Conservation (phyloP, 345 rosid genomes). For the Psidium friedrichsthalianum region DNA sequence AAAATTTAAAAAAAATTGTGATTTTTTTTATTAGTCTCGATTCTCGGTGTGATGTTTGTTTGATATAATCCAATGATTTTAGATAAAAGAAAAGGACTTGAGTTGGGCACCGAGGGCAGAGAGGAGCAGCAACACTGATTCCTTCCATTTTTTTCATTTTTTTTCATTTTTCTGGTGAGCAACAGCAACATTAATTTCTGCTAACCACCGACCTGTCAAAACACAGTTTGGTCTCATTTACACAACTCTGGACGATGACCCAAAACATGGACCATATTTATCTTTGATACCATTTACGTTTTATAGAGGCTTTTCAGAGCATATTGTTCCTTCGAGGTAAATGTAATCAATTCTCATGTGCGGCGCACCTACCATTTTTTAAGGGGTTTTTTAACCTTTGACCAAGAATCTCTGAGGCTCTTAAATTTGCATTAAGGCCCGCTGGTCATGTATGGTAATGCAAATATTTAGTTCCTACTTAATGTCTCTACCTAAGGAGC, state of each 20-base stretch:
- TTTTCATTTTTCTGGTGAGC: neutral
- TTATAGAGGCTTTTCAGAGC: neutral
- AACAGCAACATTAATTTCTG: neutral
- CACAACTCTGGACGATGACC: neutral
- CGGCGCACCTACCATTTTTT: neutral
- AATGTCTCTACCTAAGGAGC: too few species aligned
- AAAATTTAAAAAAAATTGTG: neutral
- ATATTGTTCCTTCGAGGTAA: neutral
- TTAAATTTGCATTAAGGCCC: too few species aligned
- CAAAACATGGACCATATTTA: neutral
- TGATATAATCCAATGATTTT: neutral
- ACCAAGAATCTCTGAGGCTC: too few species aligned
- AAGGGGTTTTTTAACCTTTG: neutral
- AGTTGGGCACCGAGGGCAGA: neutral
- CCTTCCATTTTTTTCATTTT: neutral
- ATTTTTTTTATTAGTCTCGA: neutral
- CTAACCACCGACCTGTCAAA: neutral
- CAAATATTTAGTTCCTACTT: too few species aligned
- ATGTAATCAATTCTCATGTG: neutral
- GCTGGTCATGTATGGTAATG: too few species aligned
- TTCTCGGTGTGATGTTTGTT: neutral
- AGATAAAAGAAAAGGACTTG: neutral
- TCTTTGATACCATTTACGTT: neutral
- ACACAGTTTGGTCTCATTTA: neutral
- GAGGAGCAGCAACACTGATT: neutral